Evolutionary conservation across 1,139 yeast species (phyloP).

Genomic region (Kazachstania sp.): DNA sequence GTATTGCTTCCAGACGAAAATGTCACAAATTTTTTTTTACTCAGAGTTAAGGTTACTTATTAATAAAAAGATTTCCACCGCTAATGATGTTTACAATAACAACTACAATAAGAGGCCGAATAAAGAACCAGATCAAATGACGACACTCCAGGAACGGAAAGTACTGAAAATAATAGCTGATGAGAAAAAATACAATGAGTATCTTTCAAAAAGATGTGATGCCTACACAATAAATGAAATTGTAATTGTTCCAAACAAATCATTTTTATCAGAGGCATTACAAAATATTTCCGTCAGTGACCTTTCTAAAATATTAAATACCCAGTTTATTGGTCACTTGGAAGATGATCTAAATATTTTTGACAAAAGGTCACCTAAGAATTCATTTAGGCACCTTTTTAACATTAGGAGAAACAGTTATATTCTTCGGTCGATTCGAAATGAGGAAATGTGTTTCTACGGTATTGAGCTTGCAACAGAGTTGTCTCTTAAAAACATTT

Average conservation of each 20-base stretch:
- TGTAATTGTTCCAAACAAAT: background rate
- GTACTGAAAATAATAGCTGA: background rate
- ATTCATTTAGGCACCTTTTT: background rate
- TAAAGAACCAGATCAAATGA: too few relatives aligned
- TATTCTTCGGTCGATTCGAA: too few relatives aligned
- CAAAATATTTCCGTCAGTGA: background rate
- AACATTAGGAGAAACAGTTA: too few relatives aligned
- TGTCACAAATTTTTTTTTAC: too few relatives aligned
- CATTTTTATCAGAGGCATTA: background rate
- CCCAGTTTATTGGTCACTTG: conserved; percentile 12
- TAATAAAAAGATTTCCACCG: too few relatives aligned
- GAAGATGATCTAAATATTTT: background rate
- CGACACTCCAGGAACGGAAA: background rate
- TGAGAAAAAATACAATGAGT: background rate
- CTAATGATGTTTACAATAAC: too few relatives aligned
- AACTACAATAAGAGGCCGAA: too few relatives aligned
- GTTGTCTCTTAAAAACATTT: too few relatives aligned
- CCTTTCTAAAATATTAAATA: background rate
- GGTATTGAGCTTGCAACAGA: too few relatives aligned
- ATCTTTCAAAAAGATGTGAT: background rate
- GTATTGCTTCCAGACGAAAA: too few relatives aligned
- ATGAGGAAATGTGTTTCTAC: too few relatives aligned
- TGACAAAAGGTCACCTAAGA: conserved; percentile 36
- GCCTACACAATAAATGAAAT: background rate
- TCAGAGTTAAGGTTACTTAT: too few relatives aligned